Conservation (phyloP, 352 stramenopile genomes). For the Phytopythium boreale region DNA sequence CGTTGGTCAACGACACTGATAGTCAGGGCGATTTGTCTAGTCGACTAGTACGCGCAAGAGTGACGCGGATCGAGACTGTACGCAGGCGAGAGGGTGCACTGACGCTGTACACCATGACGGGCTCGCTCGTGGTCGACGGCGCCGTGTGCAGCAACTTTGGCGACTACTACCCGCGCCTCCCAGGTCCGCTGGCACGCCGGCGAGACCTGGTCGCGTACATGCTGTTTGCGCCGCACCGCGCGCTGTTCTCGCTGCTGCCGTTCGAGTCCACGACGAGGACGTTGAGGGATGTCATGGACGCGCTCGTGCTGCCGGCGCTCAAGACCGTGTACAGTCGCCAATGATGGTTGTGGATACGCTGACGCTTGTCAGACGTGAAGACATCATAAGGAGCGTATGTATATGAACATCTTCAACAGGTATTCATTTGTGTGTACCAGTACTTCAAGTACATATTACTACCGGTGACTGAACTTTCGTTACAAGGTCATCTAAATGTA, state of each 20-base stretch:
- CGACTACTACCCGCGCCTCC: conserved; percentile 51
- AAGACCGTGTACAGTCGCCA: conserved; percentile 12
- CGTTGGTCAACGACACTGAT: not conserved
- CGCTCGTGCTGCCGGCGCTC: conserved; percentile 41
- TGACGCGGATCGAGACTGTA: conserved; percentile 25
- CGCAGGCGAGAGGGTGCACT: conserved; percentile 24
- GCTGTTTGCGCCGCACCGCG: conserved; percentile 51
- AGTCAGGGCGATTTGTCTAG: not conserved
- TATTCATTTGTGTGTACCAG: too few species aligned
- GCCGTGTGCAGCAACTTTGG: conserved; percentile 79
- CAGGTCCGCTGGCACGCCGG: conserved; percentile 13
- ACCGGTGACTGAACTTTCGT: too few species aligned
- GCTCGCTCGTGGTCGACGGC: conserved; percentile 64
- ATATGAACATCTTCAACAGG: too few species aligned
- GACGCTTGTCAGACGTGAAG: not conserved
- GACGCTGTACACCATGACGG: conserved; percentile 66
- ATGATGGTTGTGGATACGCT: too few species aligned
- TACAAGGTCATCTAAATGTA: too few species aligned
- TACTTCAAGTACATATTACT: too few species aligned
- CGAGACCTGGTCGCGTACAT: conserved; percentile 39
- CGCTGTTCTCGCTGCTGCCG: conserved; percentile 48
- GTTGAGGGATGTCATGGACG: conserved; percentile 45
- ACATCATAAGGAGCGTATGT: too few species aligned
- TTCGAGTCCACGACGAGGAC: conserved; percentile 33
- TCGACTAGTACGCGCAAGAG: conserved; percentile 7